Evolutionary conservation across 2,329 filamentous ascomycete species (phyloP).

Genomic region (Plectosphaerella cucumerina): DNA sequence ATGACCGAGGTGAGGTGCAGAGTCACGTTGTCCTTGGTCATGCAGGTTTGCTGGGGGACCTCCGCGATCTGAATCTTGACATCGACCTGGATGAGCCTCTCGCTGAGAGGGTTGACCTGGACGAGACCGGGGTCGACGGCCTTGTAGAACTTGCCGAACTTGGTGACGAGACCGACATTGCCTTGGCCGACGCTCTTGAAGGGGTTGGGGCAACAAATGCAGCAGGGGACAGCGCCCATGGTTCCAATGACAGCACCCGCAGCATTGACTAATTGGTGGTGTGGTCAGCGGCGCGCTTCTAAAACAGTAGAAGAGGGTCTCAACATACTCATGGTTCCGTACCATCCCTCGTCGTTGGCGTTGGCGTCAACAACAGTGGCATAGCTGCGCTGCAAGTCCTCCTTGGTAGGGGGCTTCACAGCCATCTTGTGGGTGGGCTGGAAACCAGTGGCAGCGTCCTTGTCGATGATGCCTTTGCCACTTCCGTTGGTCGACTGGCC

Average conservation of each 20-base stretch:
- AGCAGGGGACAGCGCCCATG: conserved; percentile 85
- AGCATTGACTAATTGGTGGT: conserved; percentile 52
- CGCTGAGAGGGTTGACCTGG: conserved; percentile 94
- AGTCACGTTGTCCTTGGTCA: conserved; percentile 99
- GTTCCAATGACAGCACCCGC: conserved; percentile 74
- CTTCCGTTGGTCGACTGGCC: background rate
- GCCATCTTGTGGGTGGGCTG: conserved; percentile 48
- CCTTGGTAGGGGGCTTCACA: conserved; percentile 75
- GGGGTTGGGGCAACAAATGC: conserved; percentile 87
- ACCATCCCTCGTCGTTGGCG: conserved; percentile 76
- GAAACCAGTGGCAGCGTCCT: conserved; percentile 33
- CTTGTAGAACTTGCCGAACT: conserved; percentile 91
- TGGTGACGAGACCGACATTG: conserved; percentile 91
- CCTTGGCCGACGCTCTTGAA: conserved; percentile 91
- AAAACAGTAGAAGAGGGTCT: background rate
- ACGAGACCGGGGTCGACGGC: conserved; percentile 95
- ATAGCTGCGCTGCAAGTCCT: conserved; percentile 82
- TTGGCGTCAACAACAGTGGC: conserved; percentile 62
- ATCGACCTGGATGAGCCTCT: conserved; percentile 85
- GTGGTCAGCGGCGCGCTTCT: background rate
- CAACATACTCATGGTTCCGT: conserved; percentile 74
- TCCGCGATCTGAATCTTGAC: conserved; percentile 98
- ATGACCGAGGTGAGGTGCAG: conserved; percentile 93
- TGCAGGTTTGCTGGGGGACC: conserved; percentile 94
- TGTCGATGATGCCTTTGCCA: background rate